Evolutionary conservation across 805 yeast species (phyloP).

Genomic region (Metschnikowia aberdeeniae): DNA sequence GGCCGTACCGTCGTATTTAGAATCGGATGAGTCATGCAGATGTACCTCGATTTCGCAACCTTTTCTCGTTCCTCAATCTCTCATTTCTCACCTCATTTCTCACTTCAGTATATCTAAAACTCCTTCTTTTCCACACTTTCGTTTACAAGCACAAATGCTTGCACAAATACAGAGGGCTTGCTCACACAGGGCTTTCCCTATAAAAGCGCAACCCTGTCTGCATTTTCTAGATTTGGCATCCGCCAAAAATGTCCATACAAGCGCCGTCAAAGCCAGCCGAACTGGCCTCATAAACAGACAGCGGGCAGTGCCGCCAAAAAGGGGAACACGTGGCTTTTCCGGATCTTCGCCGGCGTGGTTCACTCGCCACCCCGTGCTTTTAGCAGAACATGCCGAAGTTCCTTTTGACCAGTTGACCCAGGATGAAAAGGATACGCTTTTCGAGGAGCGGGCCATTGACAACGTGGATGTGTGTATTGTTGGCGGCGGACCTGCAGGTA

Average conservation of each 20-base stretch:
- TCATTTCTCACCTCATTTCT: no score
- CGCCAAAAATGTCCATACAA: background rate
- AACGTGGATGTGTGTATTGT: conserved; percentile 92
- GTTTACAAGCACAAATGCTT: background rate
- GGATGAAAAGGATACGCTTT: conserved; percentile 46
- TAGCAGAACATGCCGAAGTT: background rate
- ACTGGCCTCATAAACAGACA: background rate
- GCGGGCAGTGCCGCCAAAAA: background rate
- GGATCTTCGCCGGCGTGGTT: background rate
- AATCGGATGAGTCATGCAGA: no score
- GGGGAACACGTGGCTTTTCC: background rate
- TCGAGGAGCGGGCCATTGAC: conserved; percentile 74
- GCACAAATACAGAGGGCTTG: background rate
- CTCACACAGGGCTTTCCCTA: background rate
- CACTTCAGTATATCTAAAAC: no score
- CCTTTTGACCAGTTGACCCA: conserved; percentile 14
- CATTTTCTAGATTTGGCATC: conserved; percentile 1
- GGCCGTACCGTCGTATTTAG: no score
- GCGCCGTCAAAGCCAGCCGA: background rate
- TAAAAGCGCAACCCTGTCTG: background rate
- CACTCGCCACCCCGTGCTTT: background rate
- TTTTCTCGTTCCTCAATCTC: no score
- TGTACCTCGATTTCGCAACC: no score
- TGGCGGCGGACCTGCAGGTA: conserved; percentile 98
- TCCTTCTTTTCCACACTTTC: background rate